Conservation (phyloP, 2,329 filamentous ascomycete species). For the Hypoxylon sp. region DNA sequence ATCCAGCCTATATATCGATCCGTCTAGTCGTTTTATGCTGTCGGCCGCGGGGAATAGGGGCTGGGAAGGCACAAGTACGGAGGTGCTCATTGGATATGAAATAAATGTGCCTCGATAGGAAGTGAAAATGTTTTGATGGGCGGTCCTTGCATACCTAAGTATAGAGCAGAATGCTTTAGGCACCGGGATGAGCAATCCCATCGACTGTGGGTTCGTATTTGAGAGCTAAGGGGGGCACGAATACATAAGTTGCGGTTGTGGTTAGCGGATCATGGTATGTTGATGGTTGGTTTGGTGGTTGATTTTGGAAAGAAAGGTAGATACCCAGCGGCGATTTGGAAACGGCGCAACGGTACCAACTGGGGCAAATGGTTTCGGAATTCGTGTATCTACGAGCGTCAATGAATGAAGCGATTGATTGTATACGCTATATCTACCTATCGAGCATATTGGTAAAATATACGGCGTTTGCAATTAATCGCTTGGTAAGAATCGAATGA, state of each 20-base stretch:
- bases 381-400: not conserved
- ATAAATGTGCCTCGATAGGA: conserved; percentile 65
- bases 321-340: conserved; percentile 35
- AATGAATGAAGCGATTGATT: not conserved
- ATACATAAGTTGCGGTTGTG: not conserved
- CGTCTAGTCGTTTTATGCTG: conserved; percentile 90
- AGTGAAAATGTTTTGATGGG: not conserved
- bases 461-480: no score
- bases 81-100: conserved; percentile 95
- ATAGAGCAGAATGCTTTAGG: not conserved
- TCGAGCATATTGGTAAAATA: no score
- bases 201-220: not conserved
- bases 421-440: not conserved
- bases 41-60: conserved; percentile 92
- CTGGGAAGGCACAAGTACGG: conserved; percentile 92
- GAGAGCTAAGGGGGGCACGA: no score
- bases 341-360: conserved; percentile 17
- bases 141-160: not conserved
- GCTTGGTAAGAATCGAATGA: no score
- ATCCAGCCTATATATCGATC: conserved; percentile 87
- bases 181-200: not conserved
- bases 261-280: not conserved
- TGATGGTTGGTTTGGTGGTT: conserved; percentile 1
- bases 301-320: conserved; percentile 8
- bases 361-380: not conserved